Evolutionary conservation across 2,329 filamentous ascomycete genomes (phyloP).

Genomic region (Monosporascus sp.): DNA sequence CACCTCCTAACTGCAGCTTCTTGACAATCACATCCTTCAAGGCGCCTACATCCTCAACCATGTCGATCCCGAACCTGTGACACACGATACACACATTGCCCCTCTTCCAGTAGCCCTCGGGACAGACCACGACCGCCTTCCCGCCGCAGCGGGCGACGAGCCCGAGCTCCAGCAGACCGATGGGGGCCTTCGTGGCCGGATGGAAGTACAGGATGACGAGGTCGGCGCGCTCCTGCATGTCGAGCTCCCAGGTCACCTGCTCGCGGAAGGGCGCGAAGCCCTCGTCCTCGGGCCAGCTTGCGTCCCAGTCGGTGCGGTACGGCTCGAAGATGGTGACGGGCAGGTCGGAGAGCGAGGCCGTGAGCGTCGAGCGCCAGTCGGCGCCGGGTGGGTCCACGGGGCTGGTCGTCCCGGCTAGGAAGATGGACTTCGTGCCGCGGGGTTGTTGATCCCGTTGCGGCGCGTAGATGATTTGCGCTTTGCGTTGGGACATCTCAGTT

Average conservation of each 20-base stretch:
- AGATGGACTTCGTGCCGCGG: constrained; percentile 33
- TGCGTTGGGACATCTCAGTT: not conserved
- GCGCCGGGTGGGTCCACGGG: constrained; percentile 21
- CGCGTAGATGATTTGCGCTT: constrained; percentile 25
- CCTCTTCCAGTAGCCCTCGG: constrained; percentile 47
- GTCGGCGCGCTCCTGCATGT: constrained; percentile 46
- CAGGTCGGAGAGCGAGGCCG: constrained; percentile 31
- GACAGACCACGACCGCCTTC: constrained; percentile 49
- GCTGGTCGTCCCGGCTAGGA: constrained; percentile 54
- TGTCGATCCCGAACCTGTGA: constrained; percentile 36
- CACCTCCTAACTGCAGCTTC: constrained; percentile 16
- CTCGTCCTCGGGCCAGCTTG: constrained; percentile 44
- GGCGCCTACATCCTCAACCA: constrained; percentile 36
- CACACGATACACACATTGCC: constrained; percentile 58
- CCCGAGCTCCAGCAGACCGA: constrained; percentile 57
- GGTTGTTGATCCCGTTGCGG: constrained; percentile 15
- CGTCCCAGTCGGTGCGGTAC: constrained; percentile 50
- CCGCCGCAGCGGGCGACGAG: constrained; percentile 36
- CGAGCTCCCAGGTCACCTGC: constrained; percentile 56
- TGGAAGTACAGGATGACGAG: constrained; percentile 55
- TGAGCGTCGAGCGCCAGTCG: constrained; percentile 48
- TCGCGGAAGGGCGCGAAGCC: constrained; percentile 39
- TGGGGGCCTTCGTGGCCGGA: constrained; percentile 43
- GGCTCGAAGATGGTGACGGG: constrained; percentile 55
- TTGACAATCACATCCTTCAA: constrained; percentile 31